These are phyloP conservation scores for Coniferiporia sulphurascens DNA, from an alignment of 1,284 basidiomycete genomes.

Conservation along the genomic window DNA sequence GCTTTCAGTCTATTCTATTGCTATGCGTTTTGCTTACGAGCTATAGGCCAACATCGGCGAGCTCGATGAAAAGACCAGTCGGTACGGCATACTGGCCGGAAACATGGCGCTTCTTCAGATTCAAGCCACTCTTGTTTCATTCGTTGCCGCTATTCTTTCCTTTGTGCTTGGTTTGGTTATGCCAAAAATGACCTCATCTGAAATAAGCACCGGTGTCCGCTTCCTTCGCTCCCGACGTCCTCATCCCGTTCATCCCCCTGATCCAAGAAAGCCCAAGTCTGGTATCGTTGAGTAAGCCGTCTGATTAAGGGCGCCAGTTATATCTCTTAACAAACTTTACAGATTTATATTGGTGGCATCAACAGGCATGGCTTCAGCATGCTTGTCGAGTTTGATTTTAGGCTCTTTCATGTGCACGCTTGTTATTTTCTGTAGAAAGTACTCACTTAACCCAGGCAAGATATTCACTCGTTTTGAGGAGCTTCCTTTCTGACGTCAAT, in stretches of 20 bases:
- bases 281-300: slow-evolving; percentile 49
- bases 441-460: slow-evolving; percentile 80
- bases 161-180: slow-evolving; percentile 70
- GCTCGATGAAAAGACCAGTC: slow-evolving; percentile 67
- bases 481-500: slow-evolving; percentile 7
- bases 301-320: slow-evolving; percentile 1
- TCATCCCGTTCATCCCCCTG: slow-evolving; percentile 13
- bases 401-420: slow-evolving; percentile 92
- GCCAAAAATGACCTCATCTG: slow-evolving; percentile 23
- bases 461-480: slow-evolving; percentile 1
- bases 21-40: background rate
- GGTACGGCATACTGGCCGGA: slow-evolving; percentile 70
- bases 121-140: slow-evolving; percentile 88
- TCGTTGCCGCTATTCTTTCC: slow-evolving; percentile 78
- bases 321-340: background rate
- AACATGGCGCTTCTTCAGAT: slow-evolving; percentile 89
- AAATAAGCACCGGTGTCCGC: background rate
- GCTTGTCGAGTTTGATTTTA: slow-evolving; percentile 73
- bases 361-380: slow-evolving; percentile 86
- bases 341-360: slow-evolving; percentile 84
- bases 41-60: slow-evolving; percentile 73
- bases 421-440: slow-evolving; percentile 74
- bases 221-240: slow-evolving; percentile 14
- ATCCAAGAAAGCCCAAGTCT: slow-evolving; percentile 32
- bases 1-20: background rate